A percentile compares a stretch with the other conserved stretches of the same genome.
These are phyloP conservation scores for Aspergillus ostianus DNA, from an alignment of 495 filamentous ascomycete species.

Conservation along the genomic window DNA sequence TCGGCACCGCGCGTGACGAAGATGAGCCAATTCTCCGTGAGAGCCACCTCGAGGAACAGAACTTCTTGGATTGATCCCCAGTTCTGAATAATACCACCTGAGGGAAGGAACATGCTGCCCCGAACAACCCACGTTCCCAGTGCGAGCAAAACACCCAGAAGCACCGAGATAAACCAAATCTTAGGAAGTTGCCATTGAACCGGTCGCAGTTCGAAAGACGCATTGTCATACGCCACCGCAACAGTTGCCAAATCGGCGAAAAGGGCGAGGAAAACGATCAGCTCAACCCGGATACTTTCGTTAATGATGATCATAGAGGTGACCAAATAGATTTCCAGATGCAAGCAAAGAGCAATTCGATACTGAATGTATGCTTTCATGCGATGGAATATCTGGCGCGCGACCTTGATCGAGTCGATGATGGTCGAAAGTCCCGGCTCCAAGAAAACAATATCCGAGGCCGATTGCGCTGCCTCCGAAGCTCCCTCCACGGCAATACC, in stretches of 20 bases:
- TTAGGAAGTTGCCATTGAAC: conserved; percentile 77
- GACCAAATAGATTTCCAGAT: conserved; percentile 71
- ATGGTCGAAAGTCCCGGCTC: conserved; percentile 73
- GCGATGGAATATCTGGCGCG: conserved; percentile 74
- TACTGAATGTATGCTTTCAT: conserved; percentile 81
- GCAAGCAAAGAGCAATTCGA: conserved; percentile 72
- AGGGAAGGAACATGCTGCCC: conserved; percentile 61
- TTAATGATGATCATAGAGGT: conserved; percentile 73
- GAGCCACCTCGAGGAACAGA: conserved; percentile 66
- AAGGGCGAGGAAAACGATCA: conserved; percentile 71
- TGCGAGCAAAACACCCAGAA: conserved; percentile 63
- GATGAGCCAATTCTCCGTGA: conserved; percentile 77
- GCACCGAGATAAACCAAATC: conserved; percentile 70
- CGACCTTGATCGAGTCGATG: conserved; percentile 71
- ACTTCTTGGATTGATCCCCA: conserved; percentile 69
- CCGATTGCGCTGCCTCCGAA: conserved; percentile 70
- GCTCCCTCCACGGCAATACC: conserved; percentile 73
- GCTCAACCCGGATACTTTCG: conserved; percentile 63
- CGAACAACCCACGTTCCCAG: conserved; percentile 68
- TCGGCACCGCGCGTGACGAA: conserved; percentile 69
- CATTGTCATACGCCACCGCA: conserved; percentile 71
- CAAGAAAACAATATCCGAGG: conserved; percentile 74
- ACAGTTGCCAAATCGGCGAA: conserved; percentile 75
- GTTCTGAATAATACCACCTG: conserved; percentile 67
- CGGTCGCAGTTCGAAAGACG: conserved; percentile 65